Evolutionary conservation across 345 rosid species (phyloP).

Genomic region (Nephelium lappaceum): DNA sequence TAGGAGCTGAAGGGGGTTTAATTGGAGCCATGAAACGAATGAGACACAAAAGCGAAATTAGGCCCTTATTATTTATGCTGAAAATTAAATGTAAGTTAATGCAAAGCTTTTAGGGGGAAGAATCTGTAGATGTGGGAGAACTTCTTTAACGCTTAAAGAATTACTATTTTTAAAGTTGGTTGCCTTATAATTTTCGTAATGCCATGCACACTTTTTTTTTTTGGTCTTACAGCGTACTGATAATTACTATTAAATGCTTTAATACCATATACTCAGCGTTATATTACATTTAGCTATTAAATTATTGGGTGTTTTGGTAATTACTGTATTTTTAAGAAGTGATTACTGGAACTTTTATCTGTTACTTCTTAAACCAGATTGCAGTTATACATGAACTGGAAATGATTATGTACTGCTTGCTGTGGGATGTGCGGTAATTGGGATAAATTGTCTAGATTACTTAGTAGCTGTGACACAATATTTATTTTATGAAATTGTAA

Average conservation of each 20-base stretch:
- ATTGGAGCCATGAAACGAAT: not conserved
- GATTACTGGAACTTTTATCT: not conserved
- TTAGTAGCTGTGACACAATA: not conserved
- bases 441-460: not conserved
- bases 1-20: not conserved
- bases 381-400: not conserved
- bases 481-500: not conserved
- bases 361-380: not conserved
- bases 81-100: not conserved
- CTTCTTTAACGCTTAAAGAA: no score
- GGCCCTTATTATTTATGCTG: not conserved
- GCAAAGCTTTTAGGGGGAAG: not conserved
- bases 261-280: not conserved
- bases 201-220: not conserved
- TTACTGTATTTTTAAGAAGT: not conserved
- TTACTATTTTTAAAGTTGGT: no score
- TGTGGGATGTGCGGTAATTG: not conserved
- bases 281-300: not conserved
- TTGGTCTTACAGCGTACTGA: no score
- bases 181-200: constrained; percentile 2
- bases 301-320: not conserved
- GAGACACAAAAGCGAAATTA: not conserved
- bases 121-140: no score
- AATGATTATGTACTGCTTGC: not conserved
- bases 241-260: not conserved